A percentile compares a stretch with the other conserved stretches of the same genome.
Conservation (phyloP, 2,329 filamentous ascomycete species). For the Neofusicoccum parvum region DNA sequence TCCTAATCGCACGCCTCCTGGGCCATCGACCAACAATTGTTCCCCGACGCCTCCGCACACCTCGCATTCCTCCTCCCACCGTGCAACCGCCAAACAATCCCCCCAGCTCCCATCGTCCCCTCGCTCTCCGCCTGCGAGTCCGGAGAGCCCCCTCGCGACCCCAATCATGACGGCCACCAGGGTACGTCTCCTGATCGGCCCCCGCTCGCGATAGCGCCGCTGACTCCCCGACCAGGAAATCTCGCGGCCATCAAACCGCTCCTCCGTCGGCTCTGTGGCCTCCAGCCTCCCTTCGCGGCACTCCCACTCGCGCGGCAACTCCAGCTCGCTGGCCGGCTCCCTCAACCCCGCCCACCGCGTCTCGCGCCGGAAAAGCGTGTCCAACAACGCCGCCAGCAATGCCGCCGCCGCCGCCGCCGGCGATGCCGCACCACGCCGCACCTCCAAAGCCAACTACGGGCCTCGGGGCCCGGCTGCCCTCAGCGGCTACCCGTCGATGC, state of each 20-base stretch:
- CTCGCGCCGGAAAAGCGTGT: conserved; percentile 90
- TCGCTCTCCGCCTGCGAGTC: background rate
- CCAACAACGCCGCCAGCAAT: conserved; percentile 71
- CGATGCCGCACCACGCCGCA: conserved; percentile 66
- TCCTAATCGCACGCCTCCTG: conserved; percentile 19
- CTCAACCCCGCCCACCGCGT: conserved; percentile 83
- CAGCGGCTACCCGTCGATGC: conserved; percentile 62
- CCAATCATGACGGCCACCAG: conserved; percentile 42
- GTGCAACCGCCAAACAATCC: background rate
- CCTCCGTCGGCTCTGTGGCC: conserved; percentile 55
- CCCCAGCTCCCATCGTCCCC: background rate
- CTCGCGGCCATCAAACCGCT: conserved; percentile 47
- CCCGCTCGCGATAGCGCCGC: conserved; percentile 27
- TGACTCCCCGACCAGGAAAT: conserved; percentile 40
- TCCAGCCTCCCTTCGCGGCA: conserved; percentile 56
- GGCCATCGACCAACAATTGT: conserved; percentile 18
- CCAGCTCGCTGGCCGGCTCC: conserved; percentile 77
- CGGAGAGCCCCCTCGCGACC: background rate
- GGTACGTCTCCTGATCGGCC: conserved; percentile 29
- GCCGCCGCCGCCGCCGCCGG: conserved; percentile 72
- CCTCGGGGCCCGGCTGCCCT: conserved; percentile 53
- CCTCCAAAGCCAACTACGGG: conserved; percentile 60
- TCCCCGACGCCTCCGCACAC: background rate
- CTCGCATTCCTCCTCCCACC: conserved; percentile 2
- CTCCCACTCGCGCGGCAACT: conserved; percentile 63